Evolutionary conservation across 768 basidiomycete species (phyloP).

Genomic region (Suillus plorans): DNA sequence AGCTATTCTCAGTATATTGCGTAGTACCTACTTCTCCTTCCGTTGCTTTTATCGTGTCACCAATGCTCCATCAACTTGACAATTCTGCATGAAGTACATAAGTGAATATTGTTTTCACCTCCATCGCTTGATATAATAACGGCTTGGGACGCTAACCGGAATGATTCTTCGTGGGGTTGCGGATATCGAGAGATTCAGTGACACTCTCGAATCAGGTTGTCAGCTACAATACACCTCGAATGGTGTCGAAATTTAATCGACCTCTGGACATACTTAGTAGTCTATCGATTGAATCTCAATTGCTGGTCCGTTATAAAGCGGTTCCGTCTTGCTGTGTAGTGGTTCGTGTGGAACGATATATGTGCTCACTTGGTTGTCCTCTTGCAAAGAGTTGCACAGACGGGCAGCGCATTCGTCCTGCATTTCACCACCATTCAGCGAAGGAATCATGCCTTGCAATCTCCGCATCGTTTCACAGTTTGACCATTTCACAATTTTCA

Average conservation of each 20-base stretch:
- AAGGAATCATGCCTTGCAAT: neutral
- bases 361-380: neutral
- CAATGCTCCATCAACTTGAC: neutral
- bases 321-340: neutral
- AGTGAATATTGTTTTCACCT: neutral
- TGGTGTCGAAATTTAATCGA: neutral
- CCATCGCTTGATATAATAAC: neutral
- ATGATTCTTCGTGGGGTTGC: neutral
- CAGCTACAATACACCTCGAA: neutral
- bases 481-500: neutral
- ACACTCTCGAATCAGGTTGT: neutral
- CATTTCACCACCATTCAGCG: neutral
- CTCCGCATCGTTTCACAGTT: neutral
- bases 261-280: neutral
- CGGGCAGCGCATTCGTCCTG: too few relatives aligned
- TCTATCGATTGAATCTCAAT: neutral
- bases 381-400: too few relatives aligned
- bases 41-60: neutral
- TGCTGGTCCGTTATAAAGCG: neutral
- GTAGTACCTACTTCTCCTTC: neutral
- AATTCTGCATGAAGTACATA: neutral
- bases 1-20: slow-evolving; percentile 16
- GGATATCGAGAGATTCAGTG: neutral
- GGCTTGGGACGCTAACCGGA: neutral
- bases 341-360: too few relatives aligned